Base-by-base conservation (phyloP, 805 yeast species). In the Sungouiella blattae region DNA sequence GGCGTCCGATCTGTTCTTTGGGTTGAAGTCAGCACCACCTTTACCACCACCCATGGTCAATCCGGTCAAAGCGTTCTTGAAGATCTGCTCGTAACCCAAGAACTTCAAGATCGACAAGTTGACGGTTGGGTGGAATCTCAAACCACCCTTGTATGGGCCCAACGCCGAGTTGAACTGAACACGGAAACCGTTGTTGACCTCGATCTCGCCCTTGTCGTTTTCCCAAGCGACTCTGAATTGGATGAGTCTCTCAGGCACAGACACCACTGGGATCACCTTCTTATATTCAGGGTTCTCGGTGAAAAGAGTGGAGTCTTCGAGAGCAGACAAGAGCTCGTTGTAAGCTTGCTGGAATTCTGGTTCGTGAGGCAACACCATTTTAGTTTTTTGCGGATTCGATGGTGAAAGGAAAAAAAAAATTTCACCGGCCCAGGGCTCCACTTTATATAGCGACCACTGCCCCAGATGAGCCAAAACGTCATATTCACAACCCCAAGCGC, bases 291-390 rank as follows among this genome's bases (percentile, higher is more conserved):
- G 98, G 62, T 84, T 80, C 70, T 86, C 77, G 52, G 77, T 71
- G 74, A 93, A 91, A 46, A 91, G 75, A 49, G 95, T 84, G 29
- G 98, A 91, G 69, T 86, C 94, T 68, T 85, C 80, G 55, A 93
- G 75, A 43, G 97, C 89, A 47, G 84, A 71, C 59, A 80, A 78
- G 56, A 91, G 80, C 78, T 91, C 98, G 70, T 85, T 76, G 80
- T 84, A 87, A 56, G 98, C 98, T 79, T 91, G 98, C 71, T 89
- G 89, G 74, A 91, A 91, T 81, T 91, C 98, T 53, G 98, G 98
- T 77, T 91, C 98, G 71, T 76, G 73, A 50, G 94, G 89, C 67
- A 78, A 79, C 72, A 76, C 86, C 87, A 81, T 80, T 68, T 47
- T 62, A 17, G 12, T 9, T 30, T n/a, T n/a, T 24, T 5, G 12